A percentile compares a stretch with the other conserved stretches of the same genome.
Evolutionary conservation across 768 basidiomycete species (phyloP).

Genomic region (Agrocybe pediades): DNA sequence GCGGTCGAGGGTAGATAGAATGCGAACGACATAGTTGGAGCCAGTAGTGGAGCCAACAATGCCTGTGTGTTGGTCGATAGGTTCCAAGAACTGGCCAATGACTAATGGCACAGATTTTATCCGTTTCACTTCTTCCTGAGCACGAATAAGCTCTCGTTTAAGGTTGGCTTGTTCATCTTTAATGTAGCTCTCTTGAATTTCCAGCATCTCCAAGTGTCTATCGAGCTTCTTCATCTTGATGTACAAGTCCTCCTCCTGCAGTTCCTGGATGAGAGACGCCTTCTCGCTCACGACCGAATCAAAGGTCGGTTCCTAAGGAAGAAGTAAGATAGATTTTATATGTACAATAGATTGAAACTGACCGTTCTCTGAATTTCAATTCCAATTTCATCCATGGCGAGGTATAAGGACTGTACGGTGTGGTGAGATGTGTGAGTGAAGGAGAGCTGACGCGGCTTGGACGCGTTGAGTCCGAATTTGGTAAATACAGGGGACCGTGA

Average conservation of each 20-base stretch:
- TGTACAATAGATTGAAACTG: conserved; percentile 24
- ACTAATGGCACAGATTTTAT: conserved; percentile 99
- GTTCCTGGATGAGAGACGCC: conserved; percentile 80
- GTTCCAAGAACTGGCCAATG: conserved; percentile 98
- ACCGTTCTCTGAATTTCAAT: conserved; percentile 85
- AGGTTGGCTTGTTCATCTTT: conserved; percentile 98
- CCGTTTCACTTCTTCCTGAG: conserved; percentile 99
- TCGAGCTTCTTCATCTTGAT: conserved; percentile 97
- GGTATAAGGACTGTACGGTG: conserved; percentile 19
- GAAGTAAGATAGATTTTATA: conserved; percentile 4
- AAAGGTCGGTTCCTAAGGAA: conserved; percentile 83
- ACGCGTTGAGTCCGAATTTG: conserved; percentile 39
- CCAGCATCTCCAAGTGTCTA: conserved; percentile 93
- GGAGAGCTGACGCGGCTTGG: conserved; percentile 51
- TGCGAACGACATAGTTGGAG: conserved; percentile 97
- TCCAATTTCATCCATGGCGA: conserved; percentile 84
- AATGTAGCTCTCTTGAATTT: conserved; percentile 94
- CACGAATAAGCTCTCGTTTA: conserved; percentile 96
- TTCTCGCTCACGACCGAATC: conserved; percentile 89
- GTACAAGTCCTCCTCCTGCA: conserved; percentile 93
- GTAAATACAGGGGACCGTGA: conserved; percentile 32
- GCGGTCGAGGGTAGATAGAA: conserved; percentile 94
- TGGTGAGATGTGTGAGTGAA: conserved; percentile 9
- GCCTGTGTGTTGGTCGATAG: conserved; percentile 95
- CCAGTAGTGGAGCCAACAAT: conserved; percentile 99